Evolutionary conservation across 805 yeast genomes (phyloP).

Genomic region (Hanseniaspora meyeri): DNA sequence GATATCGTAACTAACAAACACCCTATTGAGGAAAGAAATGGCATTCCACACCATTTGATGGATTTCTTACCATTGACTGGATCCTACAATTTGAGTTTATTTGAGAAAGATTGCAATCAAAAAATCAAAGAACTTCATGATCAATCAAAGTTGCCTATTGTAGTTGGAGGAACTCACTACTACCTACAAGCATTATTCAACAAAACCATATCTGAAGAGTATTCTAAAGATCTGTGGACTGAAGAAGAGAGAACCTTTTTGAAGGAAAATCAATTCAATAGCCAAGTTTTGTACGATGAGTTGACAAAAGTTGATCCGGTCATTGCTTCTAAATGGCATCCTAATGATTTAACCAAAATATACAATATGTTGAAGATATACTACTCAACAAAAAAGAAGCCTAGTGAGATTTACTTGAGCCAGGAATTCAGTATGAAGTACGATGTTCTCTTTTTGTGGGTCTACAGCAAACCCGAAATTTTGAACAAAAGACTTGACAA

Average conservation of each 20-base stretch:
- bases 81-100: conserved; percentile 70
- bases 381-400: conserved; percentile 49
- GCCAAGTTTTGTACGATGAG: conserved; percentile 31
- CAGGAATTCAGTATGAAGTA: conserved; percentile 51
- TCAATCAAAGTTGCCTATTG: conserved; percentile 64
- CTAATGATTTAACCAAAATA: conserved; percentile 71
- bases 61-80: conserved; percentile 71
- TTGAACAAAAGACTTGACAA: conserved; percentile 55
- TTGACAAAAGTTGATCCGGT: conserved; percentile 52
- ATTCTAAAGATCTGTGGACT: conserved; percentile 18
- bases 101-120: conserved; percentile 54
- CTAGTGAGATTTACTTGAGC: conserved; percentile 56
- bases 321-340: conserved; percentile 75
- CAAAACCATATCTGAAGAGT: conserved; percentile 38
- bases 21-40: conserved; percentile 63
- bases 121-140: conserved; percentile 52
- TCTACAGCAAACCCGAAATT: conserved; percentile 50
- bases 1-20: conserved; percentile 86
- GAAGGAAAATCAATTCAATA: conserved; percentile 1
- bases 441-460: conserved; percentile 67
- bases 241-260: conserved; percentile 27
- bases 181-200: conserved; percentile 70
- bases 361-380: conserved; percentile 71
- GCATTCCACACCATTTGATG: conserved; percentile 75
- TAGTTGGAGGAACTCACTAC: conserved; percentile 95